Evolutionary conservation across 139 green algal species (phyloP), one percentile per base, ranked within the genome.

Genomic region (Ettlia oleoabundans): DNA sequence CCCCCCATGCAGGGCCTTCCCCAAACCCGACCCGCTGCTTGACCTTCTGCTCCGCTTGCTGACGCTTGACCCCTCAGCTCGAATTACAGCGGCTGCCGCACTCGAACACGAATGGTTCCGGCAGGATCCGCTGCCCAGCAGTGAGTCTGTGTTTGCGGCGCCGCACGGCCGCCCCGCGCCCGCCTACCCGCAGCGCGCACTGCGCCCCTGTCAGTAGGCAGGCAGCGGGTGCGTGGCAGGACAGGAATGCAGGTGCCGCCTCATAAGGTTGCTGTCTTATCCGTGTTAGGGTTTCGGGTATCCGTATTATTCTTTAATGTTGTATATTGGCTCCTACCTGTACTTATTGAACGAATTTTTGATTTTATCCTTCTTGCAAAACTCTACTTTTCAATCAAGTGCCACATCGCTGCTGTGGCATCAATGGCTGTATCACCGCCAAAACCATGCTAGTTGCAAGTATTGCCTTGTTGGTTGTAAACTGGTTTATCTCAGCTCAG

Each of bases 71-170:
- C 92, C 94, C 2, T 41, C 37, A 1, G 81, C 85, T 64, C 89
- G 94, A 32, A 85, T 96, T 40, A 90, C 89, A 0, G 94, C 94
- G 0, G 51, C 66, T 22, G 73, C 94, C 64, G 92, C 92, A 4
- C 87, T 98, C 68, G 38, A 92, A 52, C 94, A 98, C 83, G 74
- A 81, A 2, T 97, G 94, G 90, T 97, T 96, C 71, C 80, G 89
- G 80, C 53, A 86, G 73, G 65, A 80, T 2, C 73, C 73, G 53
- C 52, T 69, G 73, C 73, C 73, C 37, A 80, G 73, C 53, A 5
- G 18, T 0, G 73, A 80, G 35, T 67, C 47, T 28, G 73, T 80
- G 73, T 80, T 68, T 68, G 53, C 53, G 35, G 52, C 35, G 35
- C 73, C 52, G 73, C 53, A 67, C 7, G 53, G 73, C 1, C 73